Percentiles rank a stretch among this genome's conserved stretches.
Conservation (phyloP, 352 stramenopile species). For the Globisporangium okanoganense region DNA sequence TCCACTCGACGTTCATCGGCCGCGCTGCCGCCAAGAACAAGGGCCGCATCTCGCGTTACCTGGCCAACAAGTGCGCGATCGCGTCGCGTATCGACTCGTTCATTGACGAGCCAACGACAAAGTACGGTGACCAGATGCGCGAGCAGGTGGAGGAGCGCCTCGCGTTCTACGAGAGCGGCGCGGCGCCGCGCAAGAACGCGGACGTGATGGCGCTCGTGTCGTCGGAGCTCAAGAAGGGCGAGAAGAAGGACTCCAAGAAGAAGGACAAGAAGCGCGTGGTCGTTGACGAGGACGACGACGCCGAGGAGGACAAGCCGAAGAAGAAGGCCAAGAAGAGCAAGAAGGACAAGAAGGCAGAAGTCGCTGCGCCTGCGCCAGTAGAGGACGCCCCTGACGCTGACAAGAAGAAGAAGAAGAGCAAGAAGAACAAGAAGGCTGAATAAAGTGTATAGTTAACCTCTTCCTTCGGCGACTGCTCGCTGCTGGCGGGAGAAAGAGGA, state of each 20-base stretch:
- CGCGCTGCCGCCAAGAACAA: conserved; percentile 99
- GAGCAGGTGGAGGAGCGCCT: conserved; percentile 99
- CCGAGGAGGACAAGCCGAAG: conserved; percentile 56
- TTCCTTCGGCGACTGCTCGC: conserved; percentile 10
- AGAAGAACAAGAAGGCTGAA: conserved; percentile 74
- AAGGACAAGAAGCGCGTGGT: conserved; percentile 81
- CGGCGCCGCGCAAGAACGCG: conserved; percentile 97
- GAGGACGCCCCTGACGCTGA: conserved; percentile 33
- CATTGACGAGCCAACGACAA: conserved; percentile 93
- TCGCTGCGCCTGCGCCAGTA: conserved; percentile 1
- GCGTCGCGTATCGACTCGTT: conserved; percentile 99
- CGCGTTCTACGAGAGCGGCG: conserved; percentile 99
- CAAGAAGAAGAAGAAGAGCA: conserved; percentile 82
- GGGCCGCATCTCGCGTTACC: conserved; percentile 98
- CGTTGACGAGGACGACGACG: conserved; percentile 52
- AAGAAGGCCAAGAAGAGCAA: conserved; percentile 86
- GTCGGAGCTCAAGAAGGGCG: conserved; percentile 80
- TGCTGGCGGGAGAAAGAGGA: not conserved
- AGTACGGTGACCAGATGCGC: conserved; percentile 98
- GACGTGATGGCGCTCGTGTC: conserved; percentile 98
- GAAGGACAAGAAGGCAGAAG: conserved; percentile 47
- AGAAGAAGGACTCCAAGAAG: conserved; percentile 71
- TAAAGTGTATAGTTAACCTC: conserved; percentile 57
- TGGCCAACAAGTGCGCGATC: conserved; percentile 99
- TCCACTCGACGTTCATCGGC: conserved; percentile 99